Conservation (phyloP, 1,284 basidiomycete genomes). For the Irpex sp. region DNA sequence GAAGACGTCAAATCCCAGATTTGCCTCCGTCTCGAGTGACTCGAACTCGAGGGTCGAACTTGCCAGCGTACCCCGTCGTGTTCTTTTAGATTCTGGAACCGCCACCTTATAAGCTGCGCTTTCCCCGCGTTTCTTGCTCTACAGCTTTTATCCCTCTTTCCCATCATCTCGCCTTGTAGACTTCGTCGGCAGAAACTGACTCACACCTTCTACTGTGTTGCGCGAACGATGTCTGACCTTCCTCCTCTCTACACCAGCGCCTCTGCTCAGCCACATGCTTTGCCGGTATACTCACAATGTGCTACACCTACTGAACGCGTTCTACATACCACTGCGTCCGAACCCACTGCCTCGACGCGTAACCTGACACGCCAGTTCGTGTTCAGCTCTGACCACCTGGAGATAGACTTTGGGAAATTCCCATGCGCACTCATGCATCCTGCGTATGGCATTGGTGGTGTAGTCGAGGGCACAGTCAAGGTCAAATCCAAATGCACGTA, state of each 20-base stretch:
- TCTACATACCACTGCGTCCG: slow-evolving; percentile 16
- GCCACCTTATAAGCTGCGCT: too few relatives aligned
- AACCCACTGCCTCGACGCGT: slow-evolving; percentile 15
- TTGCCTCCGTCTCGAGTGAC: too few relatives aligned
- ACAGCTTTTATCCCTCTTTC: too few relatives aligned
- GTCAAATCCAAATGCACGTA: slow-evolving; percentile 33
- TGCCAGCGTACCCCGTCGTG: too few relatives aligned
- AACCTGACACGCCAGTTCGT: slow-evolving; percentile 30
- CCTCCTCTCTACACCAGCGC: slow-evolving; percentile 6
- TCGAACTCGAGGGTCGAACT: too few relatives aligned
- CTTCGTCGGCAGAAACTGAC: too few relatives aligned
- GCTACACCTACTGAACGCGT: slow-evolving; percentile 21
- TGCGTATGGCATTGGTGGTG: slow-evolving; percentile 38
- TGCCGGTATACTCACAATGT: slow-evolving; percentile 23
- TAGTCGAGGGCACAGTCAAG: slow-evolving; percentile 36
- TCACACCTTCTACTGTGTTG: too few relatives aligned
- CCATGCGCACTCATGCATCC: slow-evolving; percentile 37
- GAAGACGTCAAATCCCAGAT: too few relatives aligned
- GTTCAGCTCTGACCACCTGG: slow-evolving; percentile 36
- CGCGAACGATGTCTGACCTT: neutral
- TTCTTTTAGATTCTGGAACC: too few relatives aligned
- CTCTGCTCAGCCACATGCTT: slow-evolving; percentile 9
- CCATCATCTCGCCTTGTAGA: too few relatives aligned
- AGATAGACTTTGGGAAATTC: slow-evolving; percentile 38
- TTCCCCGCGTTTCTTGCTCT: too few relatives aligned